Evolutionary conservation across 441 rosid genomes (phyloP).

Genomic region (Biscutella laevigata): DNA sequence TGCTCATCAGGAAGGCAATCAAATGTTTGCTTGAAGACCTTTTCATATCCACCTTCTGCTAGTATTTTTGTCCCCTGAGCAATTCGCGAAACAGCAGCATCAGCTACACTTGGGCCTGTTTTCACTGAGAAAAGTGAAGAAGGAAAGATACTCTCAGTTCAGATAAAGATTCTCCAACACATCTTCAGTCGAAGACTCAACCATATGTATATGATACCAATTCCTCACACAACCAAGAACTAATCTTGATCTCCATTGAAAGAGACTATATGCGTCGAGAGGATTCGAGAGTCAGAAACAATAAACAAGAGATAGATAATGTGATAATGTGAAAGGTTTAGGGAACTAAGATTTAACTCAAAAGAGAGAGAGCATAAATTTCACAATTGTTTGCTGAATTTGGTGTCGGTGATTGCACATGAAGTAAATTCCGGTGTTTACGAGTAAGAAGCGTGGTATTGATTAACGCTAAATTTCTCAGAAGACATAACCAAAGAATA

Average conservation of each 20-base stretch:
- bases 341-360: neutral
- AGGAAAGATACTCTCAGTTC: neutral
- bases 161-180: no score
- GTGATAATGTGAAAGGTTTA: neutral
- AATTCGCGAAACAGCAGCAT: conserved; percentile 55
- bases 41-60: conserved; percentile 65
- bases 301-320: no score
- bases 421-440: neutral
- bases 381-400: neutral
- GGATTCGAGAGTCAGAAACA: neutral
- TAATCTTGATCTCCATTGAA: neutral
- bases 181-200: no score
- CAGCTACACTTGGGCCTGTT: conserved; percentile 59
- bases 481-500: neutral
- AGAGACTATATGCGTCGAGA: neutral
- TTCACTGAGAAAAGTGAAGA: conserved; percentile 38
- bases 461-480: neutral
- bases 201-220: neutral
- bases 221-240: neutral
- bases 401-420: neutral
- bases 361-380: neutral
- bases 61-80: conserved; percentile 60
- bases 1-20: conserved; percentile 47
- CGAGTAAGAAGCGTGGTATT: neutral
- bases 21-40: conserved; percentile 44